These are phyloP conservation scores for Peterozyma xylosa DNA, from an alignment of 805 yeast genomes.

Conservation along the genomic window DNA sequence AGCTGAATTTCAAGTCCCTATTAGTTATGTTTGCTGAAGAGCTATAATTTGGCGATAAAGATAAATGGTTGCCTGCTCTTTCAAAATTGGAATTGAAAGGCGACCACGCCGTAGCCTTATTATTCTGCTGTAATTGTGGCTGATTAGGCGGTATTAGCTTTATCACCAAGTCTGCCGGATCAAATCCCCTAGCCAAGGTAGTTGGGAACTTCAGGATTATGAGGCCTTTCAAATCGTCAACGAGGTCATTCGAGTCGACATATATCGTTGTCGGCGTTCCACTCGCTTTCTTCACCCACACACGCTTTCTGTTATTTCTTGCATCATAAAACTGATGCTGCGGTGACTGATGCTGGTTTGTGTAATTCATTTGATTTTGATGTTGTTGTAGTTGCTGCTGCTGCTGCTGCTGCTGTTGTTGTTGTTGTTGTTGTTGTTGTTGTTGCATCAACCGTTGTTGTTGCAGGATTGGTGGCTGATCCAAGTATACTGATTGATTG, in stretches of 20 bases:
- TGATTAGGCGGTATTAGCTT: slow-evolving; percentile 4
- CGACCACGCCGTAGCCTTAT: no score
- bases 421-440: slow-evolving; percentile 7
- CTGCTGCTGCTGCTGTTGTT: slow-evolving; percentile 1
- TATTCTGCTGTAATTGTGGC: no score
- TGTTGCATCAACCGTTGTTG: neutral
- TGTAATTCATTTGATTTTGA: neutral
- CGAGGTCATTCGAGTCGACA: slow-evolving; percentile 54
- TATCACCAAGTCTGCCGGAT: slow-evolving; percentile 60
- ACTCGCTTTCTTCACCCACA: slow-evolving; percentile 46
- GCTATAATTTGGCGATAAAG: slow-evolving; percentile 1
- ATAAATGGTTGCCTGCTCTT: slow-evolving; percentile 1
- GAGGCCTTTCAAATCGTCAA: slow-evolving; percentile 75
- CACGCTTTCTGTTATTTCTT: slow-evolving; percentile 25
- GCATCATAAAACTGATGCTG: slow-evolving; percentile 9
- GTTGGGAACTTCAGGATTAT: slow-evolving; percentile 62
- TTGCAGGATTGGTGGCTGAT: neutral
- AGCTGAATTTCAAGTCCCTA: slow-evolving; percentile 1
- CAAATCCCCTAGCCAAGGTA: slow-evolving; percentile 49
- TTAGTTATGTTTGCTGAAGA: neutral
- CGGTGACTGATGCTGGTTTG: slow-evolving; percentile 9
- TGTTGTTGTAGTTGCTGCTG: slow-evolving; percentile 4
- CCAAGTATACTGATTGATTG: neutral
- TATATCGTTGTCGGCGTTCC: slow-evolving; percentile 65
- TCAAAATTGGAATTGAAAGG: no score